Percentiles rank a stretch among this genome's conserved stretches.
phyloP scores from a whole-genome alignment of 768 basidiomycete genomes.

The Tricholoma saponaceum region DNA sequence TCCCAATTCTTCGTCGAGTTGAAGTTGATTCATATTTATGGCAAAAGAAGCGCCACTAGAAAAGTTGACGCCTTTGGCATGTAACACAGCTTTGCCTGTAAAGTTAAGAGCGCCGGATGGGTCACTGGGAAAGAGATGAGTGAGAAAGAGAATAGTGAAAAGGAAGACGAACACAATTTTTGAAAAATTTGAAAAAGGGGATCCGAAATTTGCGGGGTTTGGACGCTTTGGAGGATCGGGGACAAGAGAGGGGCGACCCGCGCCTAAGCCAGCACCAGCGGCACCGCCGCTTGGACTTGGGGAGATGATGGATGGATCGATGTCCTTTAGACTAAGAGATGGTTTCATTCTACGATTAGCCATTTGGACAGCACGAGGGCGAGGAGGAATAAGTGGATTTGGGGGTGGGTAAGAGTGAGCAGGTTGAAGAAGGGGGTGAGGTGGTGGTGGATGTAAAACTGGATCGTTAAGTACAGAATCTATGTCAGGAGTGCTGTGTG shows the following conservation, averaged over 20 bases:
- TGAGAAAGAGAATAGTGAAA: slow-evolving; percentile 2
- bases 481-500: slow-evolving; percentile 17
- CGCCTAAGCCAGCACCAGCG: slow-evolving; percentile 65
- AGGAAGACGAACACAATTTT: slow-evolving; percentile 78
- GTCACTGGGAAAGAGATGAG: slow-evolving; percentile 51
- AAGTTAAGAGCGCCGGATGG: slow-evolving; percentile 96
- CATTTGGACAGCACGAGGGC: slow-evolving; percentile 27
- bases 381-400: background rate
- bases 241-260: slow-evolving; percentile 54
- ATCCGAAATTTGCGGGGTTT: slow-evolving; percentile 46
- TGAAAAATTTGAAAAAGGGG: slow-evolving; percentile 89
- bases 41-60: slow-evolving; percentile 85
- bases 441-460: slow-evolving; percentile 14
- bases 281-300: slow-evolving; percentile 51
- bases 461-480: slow-evolving; percentile 23
- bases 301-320: slow-evolving; percentile 37
- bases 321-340: slow-evolving; percentile 59
- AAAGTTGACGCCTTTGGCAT: slow-evolving; percentile 83
- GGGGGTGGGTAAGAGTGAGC: slow-evolving; percentile 10
- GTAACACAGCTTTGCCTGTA: slow-evolving; percentile 86
- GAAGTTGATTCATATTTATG: slow-evolving; percentile 93
- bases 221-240: slow-evolving; percentile 32
- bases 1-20: slow-evolving; percentile 90
- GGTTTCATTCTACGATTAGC: slow-evolving; percentile 48
- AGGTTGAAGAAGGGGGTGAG: slow-evolving; percentile 19